Base-by-base conservation (phyloP, 129 eudicot genomes). In the Kitagawia praeruptora region DNA sequence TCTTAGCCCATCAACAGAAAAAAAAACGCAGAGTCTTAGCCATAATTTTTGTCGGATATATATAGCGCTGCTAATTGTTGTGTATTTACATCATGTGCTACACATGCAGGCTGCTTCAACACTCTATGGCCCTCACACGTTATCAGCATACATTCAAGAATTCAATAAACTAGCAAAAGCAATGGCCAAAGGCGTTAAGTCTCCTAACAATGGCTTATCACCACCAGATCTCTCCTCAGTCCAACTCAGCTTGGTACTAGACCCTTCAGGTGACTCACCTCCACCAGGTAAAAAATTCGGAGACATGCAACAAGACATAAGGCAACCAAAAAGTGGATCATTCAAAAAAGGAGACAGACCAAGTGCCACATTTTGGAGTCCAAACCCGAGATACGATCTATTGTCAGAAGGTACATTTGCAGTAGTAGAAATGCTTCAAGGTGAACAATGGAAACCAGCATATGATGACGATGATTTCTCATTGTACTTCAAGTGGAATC, bases 111-210 rank as follows among this genome's bases (percentile, higher is more conserved):
- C 86, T 74, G 92, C 96, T 45, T 90, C 96, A 70, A 90, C 96
- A 2, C 84, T 90, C 49, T 90, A 90, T 27, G 96, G 96, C 34
- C 96, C 90, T 49, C 87, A 90, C 49, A 90, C 92, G 16, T 82
- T 90, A 80, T 72, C 89, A 19, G 96, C 92, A 70, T 88, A 90
- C 77, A 90, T 90, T 76, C 96, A 90, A 78, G 96, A 90, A 85
- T 90, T 90, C 85, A 90, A 86, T 80, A 90, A 90, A 70, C 79
- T 90, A 77, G 96, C 96, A 64, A 83, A 81, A 79, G 56, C 89
- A 10, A 67, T 90, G 83, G 96, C 89, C 0, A 79, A 78, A 77
- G 96, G 92, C 12, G 56, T 74, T 58, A 84, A 81, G 40, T 41
- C 40, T 21, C 82, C 80, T 63, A 76, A 9, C 66, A 80, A 77